A percentile compares a stretch with the other conserved stretches of the same genome.
These are phyloP conservation scores for Manihot esculenta DNA, from an alignment of 441 rosid species.

Conservation along the genomic window DNA sequence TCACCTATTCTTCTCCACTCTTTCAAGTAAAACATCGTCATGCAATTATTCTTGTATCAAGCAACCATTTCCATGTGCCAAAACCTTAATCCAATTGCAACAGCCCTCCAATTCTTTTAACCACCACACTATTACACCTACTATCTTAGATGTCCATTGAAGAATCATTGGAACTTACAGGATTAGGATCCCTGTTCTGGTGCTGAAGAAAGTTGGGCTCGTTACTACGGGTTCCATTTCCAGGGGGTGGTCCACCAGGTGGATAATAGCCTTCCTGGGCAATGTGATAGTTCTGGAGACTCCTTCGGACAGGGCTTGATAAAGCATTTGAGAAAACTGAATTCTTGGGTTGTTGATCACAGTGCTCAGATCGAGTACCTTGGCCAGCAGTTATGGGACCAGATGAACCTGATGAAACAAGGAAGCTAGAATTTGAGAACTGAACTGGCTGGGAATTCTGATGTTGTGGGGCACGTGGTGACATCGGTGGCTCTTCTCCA, in stretches of 20 bases:
- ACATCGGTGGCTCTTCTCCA: slow-evolving; percentile 37
- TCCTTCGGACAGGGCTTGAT: slow-evolving; percentile 70
- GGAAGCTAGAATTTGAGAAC: slow-evolving; percentile 37
- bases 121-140: slow-evolving; percentile 17
- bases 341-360: slow-evolving; percentile 73
- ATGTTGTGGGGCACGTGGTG: slow-evolving; percentile 57
- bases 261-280: slow-evolving; percentile 60
- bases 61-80: slow-evolving; percentile 28
- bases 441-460: slow-evolving; percentile 49
- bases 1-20: slow-evolving; percentile 31
- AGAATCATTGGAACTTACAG: slow-evolving; percentile 66
- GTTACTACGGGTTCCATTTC: slow-evolving; percentile 38
- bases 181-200: slow-evolving; percentile 56
- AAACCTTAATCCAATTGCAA: slow-evolving; percentile 10
- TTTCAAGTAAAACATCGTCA: slow-evolving; percentile 20
- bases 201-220: slow-evolving; percentile 40
- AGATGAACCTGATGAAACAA: slow-evolving; percentile 52
- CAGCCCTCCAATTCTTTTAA: slow-evolving; percentile 14
- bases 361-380: slow-evolving; percentile 52
- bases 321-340: slow-evolving; percentile 86
- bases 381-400: slow-evolving; percentile 36
- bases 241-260: slow-evolving; percentile 35
- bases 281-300: slow-evolving; percentile 71
- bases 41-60: slow-evolving; percentile 36
- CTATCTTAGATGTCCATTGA: slow-evolving; percentile 64